Evolutionary conservation across 1,284 basidiomycete genomes (phyloP), one percentile per base, ranked within the genome.

Genomic region (Pseudozyma flocculosa): DNA sequence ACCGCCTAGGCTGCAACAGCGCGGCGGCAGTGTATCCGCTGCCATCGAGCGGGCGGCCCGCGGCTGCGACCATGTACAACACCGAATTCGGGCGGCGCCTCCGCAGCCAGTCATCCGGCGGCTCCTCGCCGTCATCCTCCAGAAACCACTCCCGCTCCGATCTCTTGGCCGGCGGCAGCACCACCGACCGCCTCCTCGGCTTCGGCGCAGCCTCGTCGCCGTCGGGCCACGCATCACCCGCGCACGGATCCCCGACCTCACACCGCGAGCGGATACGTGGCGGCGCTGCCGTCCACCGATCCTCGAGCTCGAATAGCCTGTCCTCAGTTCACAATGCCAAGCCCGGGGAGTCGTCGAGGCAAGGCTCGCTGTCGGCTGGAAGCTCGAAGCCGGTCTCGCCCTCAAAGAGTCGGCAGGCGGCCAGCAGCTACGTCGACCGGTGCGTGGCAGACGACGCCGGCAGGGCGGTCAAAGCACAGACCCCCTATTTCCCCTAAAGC

Each of bases 21-120:
- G n/a, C n/a, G n/a, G n/a, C n/a, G n/a, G n/a, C n/a, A n/a, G n/a
- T n/a, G n/a, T n/a, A n/a, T n/a, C n/a, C n/a, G n/a, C n/a, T n/a
- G n/a, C n/a, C n/a, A n/a, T n/a, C n/a, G n/a, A n/a, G n/a, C n/a
- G n/a, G n/a, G n/a, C n/a, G n/a, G n/a, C n/a, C n/a, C n/a, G n/a
- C n/a, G n/a, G n/a, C n/a, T n/a, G 22, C 18, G 48, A 44, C 9
- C 43, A 74, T 74, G 72, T 72, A 74, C 59, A 64, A 73, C 43
- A 66, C 68, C 45, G 70, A 72, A 22, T 71, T 72, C 39, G 70
- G 64, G 21, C 57, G 67, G 14, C 44, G 71, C 40, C 54, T 72
- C 15, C 52, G 70, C 1, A 65, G 54, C 43, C 68, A 72, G 30
- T 69, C 65, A 23, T 57, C 66, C 8, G 65, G 68, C 23, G 56